Evolutionary conservation across 176 grass and related monocot species (phyloP).

Genomic region (Elymus sibiricus): DNA sequence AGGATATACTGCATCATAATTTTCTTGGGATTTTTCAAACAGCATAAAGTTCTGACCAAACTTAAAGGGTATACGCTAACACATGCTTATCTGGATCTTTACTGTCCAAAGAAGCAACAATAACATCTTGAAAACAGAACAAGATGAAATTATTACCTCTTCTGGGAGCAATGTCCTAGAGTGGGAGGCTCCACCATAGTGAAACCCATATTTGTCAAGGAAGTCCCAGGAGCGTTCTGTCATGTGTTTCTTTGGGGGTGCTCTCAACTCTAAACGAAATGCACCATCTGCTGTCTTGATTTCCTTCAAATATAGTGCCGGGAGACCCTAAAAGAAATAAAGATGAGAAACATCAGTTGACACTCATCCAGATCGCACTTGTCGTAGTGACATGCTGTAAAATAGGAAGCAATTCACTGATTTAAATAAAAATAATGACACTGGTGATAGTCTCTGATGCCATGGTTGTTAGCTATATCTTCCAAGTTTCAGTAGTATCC

Average conservation of each 20-base stretch:
- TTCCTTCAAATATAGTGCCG: slow-evolving; percentile 69
- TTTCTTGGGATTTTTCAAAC: not conserved
- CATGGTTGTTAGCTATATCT: slow-evolving; percentile 18
- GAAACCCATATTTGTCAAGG: slow-evolving; percentile 60
- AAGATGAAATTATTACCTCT: slow-evolving; percentile 51
- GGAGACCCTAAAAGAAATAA: slow-evolving; percentile 65
- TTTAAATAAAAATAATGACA: slow-evolving; percentile 6
- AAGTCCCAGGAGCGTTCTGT: slow-evolving; percentile 74
- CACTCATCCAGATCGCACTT: not conserved
- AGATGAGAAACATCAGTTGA: slow-evolving; percentile 25
- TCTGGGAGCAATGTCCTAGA: slow-evolving; percentile 63
- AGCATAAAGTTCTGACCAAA: not conserved
- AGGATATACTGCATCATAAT: not conserved
- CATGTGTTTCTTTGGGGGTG: slow-evolving; percentile 48
- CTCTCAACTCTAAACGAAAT: slow-evolving; percentile 60
- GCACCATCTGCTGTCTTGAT: slow-evolving; percentile 61
- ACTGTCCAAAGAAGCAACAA: not conserved
- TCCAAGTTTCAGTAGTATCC: slow-evolving; percentile 17
- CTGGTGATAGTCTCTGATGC: not conserved
- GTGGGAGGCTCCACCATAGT: slow-evolving; percentile 42
- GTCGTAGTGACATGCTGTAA: not conserved
- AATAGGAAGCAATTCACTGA: slow-evolving; percentile 2
- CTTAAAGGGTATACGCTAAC: not conserved
- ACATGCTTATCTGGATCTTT: not conserved
- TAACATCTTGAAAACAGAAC: slow-evolving; percentile 14